Percentiles rank a stretch among this genome's conserved stretches.
phyloP scores from a whole-genome alignment of 1,139 yeast species.

The Trichomonascaceae sp. region DNA sequence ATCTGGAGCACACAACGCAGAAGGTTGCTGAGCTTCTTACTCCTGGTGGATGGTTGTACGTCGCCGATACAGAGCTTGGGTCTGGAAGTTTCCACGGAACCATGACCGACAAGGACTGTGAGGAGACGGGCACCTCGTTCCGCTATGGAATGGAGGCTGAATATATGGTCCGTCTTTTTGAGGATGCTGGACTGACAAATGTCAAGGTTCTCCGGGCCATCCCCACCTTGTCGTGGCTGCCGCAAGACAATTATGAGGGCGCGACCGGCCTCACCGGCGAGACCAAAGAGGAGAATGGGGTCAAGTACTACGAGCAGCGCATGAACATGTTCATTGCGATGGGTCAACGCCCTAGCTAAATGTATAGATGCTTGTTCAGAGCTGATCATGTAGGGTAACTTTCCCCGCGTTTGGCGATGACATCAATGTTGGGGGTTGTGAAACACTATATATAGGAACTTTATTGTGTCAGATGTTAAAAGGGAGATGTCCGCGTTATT shows the following conservation, averaged over 20 bases:
- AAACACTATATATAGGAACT: no score
- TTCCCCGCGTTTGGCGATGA: no score
- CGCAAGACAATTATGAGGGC: slow-evolving; percentile 9
- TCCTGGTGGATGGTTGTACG: slow-evolving; percentile 16
- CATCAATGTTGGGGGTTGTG: no score
- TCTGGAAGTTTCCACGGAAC: slow-evolving; percentile 7
- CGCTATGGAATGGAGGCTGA: slow-evolving; percentile 11
- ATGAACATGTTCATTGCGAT: no score
- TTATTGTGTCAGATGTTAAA: no score
- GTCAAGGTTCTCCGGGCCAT: slow-evolving; percentile 9
- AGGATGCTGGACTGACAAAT: slow-evolving; percentile 12
- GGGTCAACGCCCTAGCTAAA: no score
- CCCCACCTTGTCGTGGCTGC: slow-evolving; percentile 13
- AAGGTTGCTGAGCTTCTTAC: slow-evolving; percentile 11
- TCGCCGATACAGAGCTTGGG: slow-evolving; percentile 13
- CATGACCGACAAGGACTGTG: slow-evolving; percentile 9
- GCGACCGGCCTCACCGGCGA: slow-evolving; percentile 6
- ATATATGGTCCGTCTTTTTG: slow-evolving; percentile 8
- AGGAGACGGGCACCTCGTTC: slow-evolving; percentile 11
- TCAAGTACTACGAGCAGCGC: no score
- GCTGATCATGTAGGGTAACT: no score
- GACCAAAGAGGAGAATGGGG: slow-evolving; percentile 7
- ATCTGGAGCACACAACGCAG: slow-evolving; percentile 12
- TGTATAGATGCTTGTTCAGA: no score
- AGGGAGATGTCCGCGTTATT: no score